Conservation (phyloP, 2,329 filamentous ascomycete species). For the Chalaropsis thielavioides region DNA sequence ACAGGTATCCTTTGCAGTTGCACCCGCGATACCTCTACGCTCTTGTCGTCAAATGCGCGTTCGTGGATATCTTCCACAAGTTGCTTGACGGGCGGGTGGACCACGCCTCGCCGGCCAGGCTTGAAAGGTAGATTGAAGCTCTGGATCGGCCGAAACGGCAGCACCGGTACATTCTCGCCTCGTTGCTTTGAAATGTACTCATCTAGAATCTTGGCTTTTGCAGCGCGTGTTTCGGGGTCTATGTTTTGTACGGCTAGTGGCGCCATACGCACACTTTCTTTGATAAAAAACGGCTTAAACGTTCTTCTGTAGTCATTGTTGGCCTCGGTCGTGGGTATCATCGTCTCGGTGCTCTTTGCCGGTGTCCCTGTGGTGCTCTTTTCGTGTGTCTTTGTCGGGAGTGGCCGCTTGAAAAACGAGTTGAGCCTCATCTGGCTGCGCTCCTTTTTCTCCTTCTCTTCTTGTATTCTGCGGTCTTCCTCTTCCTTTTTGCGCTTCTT, state of each 20-base stretch:
- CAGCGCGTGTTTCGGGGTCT: constrained; percentile 41
- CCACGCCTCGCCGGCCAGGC: constrained; percentile 31
- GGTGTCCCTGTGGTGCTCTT: constrained; percentile 8
- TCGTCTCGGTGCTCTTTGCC: constrained; percentile 23
- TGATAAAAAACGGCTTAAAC: constrained; percentile 72
- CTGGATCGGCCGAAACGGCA: constrained; percentile 31
- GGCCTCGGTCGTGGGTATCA: constrained; percentile 4
- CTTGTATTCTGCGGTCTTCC: constrained; percentile 27
- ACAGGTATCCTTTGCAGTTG: constrained; percentile 42
- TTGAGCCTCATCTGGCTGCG: constrained; percentile 34
- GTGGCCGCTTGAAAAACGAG: constrained; percentile 32
- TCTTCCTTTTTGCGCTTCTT: constrained; percentile 39
- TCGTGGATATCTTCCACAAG: constrained; percentile 40
- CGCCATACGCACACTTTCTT: constrained; percentile 58
- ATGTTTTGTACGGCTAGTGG: constrained; percentile 38
- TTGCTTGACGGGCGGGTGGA: constrained; percentile 41
- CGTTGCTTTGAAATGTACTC: constrained; percentile 30
- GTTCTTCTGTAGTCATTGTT: constrained; percentile 47
- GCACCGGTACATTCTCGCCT: constrained; percentile 32
- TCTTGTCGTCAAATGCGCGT: constrained; percentile 22
- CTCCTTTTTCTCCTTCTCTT: constrained; percentile 37
- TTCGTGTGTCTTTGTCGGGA: constrained; percentile 29
- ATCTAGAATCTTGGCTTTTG: constrained; percentile 38
- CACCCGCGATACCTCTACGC: constrained; percentile 25
- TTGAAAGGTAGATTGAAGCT: constrained; percentile 33